Conservation (phyloP, 2,329 filamentous ascomycete species). For the Colletotrichum navitas region DNA sequence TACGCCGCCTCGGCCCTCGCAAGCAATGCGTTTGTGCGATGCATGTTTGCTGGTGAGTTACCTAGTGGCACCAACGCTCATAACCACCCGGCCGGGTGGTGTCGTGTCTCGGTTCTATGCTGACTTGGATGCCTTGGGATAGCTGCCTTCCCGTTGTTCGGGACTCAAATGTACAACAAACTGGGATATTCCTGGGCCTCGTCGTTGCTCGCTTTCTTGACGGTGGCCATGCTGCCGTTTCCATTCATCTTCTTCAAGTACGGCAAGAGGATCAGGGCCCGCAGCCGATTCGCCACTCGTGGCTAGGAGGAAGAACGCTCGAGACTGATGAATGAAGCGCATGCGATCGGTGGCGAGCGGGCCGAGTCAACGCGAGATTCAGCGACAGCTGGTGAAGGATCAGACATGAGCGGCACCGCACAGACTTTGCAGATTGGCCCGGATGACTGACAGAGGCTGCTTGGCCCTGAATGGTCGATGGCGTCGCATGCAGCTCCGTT, state of each 20-base stretch:
- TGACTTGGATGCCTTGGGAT: constrained; percentile 26
- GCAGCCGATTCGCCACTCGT: constrained; percentile 64
- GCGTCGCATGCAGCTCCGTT: constrained; percentile 18
- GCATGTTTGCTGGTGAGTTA: constrained; percentile 75
- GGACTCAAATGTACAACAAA: constrained; percentile 77
- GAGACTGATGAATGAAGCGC: not conserved
- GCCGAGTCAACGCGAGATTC: constrained; percentile 21
- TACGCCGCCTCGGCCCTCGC: constrained; percentile 85
- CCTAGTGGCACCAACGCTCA: constrained; percentile 33
- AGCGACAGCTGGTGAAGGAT: constrained; percentile 17
- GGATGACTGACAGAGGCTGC: constrained; percentile 18
- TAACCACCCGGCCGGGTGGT: constrained; percentile 44
- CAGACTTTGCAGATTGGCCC: constrained; percentile 24
- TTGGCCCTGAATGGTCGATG: constrained; percentile 12
- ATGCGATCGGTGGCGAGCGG: constrained; percentile 10
- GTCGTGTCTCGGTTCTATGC: constrained; percentile 24
- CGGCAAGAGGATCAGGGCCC: constrained; percentile 68
- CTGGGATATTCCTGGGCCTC: constrained; percentile 80
- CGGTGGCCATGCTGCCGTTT: constrained; percentile 73
- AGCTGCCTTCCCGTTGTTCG: constrained; percentile 83
- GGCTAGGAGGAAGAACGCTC: constrained; percentile 5
- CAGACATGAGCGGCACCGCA: constrained; percentile 31
- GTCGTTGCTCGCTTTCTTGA: constrained; percentile 71
- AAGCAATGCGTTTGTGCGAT: constrained; percentile 85
- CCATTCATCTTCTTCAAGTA: constrained; percentile 73